Conservation (phyloP, 2,329 filamentous ascomycete species). For the Hypoxylon sp. region DNA sequence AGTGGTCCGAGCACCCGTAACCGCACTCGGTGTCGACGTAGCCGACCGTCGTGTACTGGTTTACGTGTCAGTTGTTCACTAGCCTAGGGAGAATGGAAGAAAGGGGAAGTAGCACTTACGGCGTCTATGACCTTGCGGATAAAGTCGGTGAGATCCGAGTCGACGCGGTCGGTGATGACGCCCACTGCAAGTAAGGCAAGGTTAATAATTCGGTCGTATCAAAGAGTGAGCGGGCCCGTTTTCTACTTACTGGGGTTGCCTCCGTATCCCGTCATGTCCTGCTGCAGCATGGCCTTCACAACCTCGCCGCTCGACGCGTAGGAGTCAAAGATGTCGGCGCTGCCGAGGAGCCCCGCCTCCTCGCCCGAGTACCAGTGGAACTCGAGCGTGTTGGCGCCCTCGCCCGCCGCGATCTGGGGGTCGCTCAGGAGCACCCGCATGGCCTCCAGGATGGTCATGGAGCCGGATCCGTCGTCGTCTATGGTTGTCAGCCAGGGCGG, state of each 20-base stretch:
- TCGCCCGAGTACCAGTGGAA: conserved; percentile 90
- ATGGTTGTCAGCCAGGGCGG: conserved; percentile 38
- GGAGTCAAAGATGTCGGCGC: conserved; percentile 59
- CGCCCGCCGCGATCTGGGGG: conserved; percentile 66
- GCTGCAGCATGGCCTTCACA: conserved; percentile 54
- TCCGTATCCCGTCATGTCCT: conserved; percentile 55
- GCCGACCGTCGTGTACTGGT: conserved; percentile 50
- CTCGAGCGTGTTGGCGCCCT: conserved; percentile 76
- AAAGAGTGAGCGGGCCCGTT: not conserved
- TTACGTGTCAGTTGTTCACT: not conserved
- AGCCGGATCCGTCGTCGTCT: conserved; percentile 80
- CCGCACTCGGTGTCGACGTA: conserved; percentile 59
- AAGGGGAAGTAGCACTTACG: conserved; percentile 28
- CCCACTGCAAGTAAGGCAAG: conserved; percentile 41
- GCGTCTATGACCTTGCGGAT: conserved; percentile 49
- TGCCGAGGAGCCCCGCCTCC: conserved; percentile 80
- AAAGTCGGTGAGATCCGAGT: conserved; percentile 48
- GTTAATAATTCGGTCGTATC: too few relatives aligned
- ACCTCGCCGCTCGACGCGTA: conserved; percentile 47
- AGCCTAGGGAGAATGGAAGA: not conserved
- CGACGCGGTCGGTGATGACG: conserved; percentile 52
- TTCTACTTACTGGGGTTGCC: conserved; percentile 36
- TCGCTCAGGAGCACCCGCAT: conserved; percentile 74
- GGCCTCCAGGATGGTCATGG: conserved; percentile 81
- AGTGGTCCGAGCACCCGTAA: conserved; percentile 72